Evolutionary conservation across 768 basidiomycete species (phyloP), one percentile per base, ranked within the genome.

Genomic region (Boletus reticuloceps): DNA sequence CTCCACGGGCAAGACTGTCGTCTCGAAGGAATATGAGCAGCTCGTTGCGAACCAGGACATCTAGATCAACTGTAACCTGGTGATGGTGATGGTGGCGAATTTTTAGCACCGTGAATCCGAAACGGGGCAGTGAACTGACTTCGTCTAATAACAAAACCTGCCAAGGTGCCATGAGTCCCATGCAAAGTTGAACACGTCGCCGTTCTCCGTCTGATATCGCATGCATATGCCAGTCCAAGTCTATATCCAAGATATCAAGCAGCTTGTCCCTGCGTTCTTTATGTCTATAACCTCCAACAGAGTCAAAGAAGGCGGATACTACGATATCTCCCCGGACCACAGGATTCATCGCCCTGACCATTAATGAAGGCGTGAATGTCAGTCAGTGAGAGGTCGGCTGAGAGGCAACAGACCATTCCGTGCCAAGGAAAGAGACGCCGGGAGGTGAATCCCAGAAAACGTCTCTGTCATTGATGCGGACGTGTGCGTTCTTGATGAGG

Each of bases 161-260:
- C 93, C 94, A 99, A 25, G 89, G 86, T 6, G 79, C 79, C 96
- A 99, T 98, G 32, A 99, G 80, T 4, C 97, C 96, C 77, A 96
- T 94, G 57, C 91, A 92, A 32, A 98, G 85, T 71, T 99, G 97
- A 6, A 98, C 93, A 2, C 88, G 74, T 2, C 97, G 83, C 49
- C 97, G 82, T 73, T 98, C 97, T 46, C 97, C 97, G 69, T 99
- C 97, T 4, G 94, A 96, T 55, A 99, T 95, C 55, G 86, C 73
- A 67, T 96, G 92, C 92, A 96, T 95, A 58, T 84, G 91, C 94
- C 92, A 99, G 66, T 94, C 90, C 19, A 98, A 75, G 73, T 99
- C 97, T 54, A 99, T 83, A 67, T 98, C 95, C 41, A 98, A 76
- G 56, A 99, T 89, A 71, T 94, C 88, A 51, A 99, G 84, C 5